Conservation (phyloP, 2,329 filamentous ascomycete species). For the Monosporascus sp. region DNA sequence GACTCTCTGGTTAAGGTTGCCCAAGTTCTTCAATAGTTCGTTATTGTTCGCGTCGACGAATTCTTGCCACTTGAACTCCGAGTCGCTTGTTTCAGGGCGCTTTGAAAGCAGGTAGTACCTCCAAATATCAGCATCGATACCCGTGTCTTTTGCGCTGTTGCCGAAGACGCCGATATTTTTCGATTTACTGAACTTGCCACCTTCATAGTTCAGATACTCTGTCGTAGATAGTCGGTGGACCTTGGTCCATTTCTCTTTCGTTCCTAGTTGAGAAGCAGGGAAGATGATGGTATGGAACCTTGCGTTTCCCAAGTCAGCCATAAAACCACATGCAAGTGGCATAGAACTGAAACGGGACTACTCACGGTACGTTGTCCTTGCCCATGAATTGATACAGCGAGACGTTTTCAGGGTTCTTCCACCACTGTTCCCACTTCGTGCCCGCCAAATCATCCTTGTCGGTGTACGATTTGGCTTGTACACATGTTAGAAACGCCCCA, state of each 20-base stretch:
- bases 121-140: conserved; percentile 83
- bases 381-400: conserved; percentile 93
- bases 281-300: conserved; percentile 85
- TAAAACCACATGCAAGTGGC: too few relatives aligned
- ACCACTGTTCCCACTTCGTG: conserved; percentile 83
- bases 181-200: conserved; percentile 90
- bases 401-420: conserved; percentile 84
- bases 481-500: too few relatives aligned
- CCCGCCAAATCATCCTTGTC: conserved; percentile 26
- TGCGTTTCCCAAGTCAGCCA: neutral
- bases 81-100: conserved; percentile 79
- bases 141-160: conserved; percentile 81
- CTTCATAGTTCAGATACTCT: conserved; percentile 84
- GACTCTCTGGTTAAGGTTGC: conserved; percentile 49
- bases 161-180: conserved; percentile 87
- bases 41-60: conserved; percentile 86
- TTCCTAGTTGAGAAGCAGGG: conserved; percentile 80
- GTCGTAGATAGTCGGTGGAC: conserved; percentile 84
- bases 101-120: conserved; percentile 84
- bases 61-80: conserved; percentile 82
- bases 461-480: conserved; percentile 68
- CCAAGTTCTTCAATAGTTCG: conserved; percentile 72
- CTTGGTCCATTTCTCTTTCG: conserved; percentile 81
- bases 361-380: conserved; percentile 66
- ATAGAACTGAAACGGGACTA: neutral